Conservation (phyloP, 2,329 filamentous ascomycete genomes). For the Nakataea oryzae region DNA sequence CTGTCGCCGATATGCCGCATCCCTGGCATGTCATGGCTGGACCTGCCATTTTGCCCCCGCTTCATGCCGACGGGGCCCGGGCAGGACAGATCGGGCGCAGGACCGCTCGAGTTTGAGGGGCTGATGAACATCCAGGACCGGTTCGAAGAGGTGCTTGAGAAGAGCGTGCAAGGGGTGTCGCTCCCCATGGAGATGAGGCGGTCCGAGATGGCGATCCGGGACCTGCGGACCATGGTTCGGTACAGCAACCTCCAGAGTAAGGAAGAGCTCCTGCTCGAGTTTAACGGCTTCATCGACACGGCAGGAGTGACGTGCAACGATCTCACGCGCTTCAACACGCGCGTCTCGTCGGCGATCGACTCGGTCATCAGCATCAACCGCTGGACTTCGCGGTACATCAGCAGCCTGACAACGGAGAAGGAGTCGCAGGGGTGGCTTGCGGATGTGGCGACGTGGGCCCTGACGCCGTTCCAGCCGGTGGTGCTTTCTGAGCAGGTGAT, state of each 20-base stretch:
- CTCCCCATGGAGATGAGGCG: slow-evolving; percentile 72
- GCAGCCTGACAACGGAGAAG: slow-evolving; percentile 38
- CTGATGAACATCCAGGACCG: slow-evolving; percentile 65
- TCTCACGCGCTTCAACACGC: slow-evolving; percentile 65
- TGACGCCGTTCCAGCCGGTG: slow-evolving; percentile 54
- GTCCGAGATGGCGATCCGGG: slow-evolving; percentile 62
- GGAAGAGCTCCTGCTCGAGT: slow-evolving; percentile 63
- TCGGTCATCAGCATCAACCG: slow-evolving; percentile 64
- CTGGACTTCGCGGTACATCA: slow-evolving; percentile 62
- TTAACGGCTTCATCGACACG: slow-evolving; percentile 64
- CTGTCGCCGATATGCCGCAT: slow-evolving; percentile 61
- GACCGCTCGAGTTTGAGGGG: slow-evolving; percentile 56
- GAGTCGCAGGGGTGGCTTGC: slow-evolving; percentile 20
- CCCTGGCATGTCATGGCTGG: slow-evolving; percentile 51
- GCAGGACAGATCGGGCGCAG: slow-evolving; percentile 12
- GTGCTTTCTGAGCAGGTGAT: slow-evolving; percentile 51
- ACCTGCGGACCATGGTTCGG: slow-evolving; percentile 61
- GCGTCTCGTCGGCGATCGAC: slow-evolving; percentile 65
- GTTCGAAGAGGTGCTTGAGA: slow-evolving; percentile 66
- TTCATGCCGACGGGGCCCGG: slow-evolving; percentile 8
- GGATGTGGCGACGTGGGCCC: slow-evolving; percentile 31
- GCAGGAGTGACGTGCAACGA: slow-evolving; percentile 54
- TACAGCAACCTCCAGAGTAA: slow-evolving; percentile 58
- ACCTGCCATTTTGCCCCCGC: slow-evolving; percentile 52
- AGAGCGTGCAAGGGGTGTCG: slow-evolving; percentile 52